Percentiles rank a stretch among this genome's conserved stretches.
phyloP scores from a whole-genome alignment of 805 yeast species.

The Lachancea waltii region DNA sequence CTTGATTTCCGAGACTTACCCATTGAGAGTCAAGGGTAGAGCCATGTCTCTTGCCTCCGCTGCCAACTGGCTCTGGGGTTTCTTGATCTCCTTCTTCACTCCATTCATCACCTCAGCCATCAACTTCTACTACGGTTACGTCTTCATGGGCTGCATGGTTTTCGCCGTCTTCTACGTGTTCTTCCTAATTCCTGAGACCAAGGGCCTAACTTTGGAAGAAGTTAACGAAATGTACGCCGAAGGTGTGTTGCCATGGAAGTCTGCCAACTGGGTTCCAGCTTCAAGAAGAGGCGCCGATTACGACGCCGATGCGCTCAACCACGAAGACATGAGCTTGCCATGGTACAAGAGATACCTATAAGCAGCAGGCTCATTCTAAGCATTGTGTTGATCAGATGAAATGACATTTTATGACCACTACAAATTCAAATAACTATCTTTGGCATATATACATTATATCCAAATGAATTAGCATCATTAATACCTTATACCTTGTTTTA shows the following conservation, averaged over 20 bases:
- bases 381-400: constrained; percentile 6
- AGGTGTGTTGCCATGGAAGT: constrained; percentile 41
- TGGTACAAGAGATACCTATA: constrained; percentile 22
- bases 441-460: constrained; percentile 3
- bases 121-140: constrained; percentile 68
- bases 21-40: constrained; percentile 61
- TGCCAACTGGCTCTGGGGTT: constrained; percentile 63
- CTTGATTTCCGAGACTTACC: constrained; percentile 64
- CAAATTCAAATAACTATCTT: constrained; percentile 2
- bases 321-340: constrained; percentile 25
- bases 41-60: constrained; percentile 57
- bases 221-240: constrained; percentile 58
- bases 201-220: constrained; percentile 76
- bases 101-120: constrained; percentile 64
- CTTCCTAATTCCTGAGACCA: constrained; percentile 71
- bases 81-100: constrained; percentile 64
- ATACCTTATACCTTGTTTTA: no score
- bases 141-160: constrained; percentile 53
- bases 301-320: constrained; percentile 23
- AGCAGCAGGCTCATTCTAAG: not conserved
- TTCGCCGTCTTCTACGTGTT: constrained; percentile 58
- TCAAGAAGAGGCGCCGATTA: constrained; percentile 30
- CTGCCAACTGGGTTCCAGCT: constrained; percentile 49
- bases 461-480: constrained; percentile 4
- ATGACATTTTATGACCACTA: constrained; percentile 2